phyloP scores from a whole-genome alignment of 306 rosid genomes.

The Castanospermum australe region DNA sequence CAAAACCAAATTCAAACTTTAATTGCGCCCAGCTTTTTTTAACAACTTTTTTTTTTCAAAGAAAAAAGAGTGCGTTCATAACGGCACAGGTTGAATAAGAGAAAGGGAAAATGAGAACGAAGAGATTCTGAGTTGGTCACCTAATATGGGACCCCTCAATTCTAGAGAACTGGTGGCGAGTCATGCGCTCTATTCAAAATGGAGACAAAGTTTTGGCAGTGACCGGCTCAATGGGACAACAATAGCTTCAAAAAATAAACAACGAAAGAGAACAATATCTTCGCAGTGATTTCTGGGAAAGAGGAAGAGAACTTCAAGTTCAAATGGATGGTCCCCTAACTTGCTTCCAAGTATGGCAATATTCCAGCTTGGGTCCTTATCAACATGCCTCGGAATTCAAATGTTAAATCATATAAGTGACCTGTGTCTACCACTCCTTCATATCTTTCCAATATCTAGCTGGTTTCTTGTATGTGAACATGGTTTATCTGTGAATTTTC shows the following conservation, averaged over 20 bases:
- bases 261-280: neutral
- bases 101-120: neutral
- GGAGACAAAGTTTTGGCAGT: constrained; percentile 9
- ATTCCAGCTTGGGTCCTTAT: constrained; percentile 14
- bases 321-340: constrained; percentile 35
- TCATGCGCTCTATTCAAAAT: neutral
- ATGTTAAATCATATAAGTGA: constrained; percentile 12
- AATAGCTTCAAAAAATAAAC: constrained; percentile 17
- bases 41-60: neutral
- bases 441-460: constrained; percentile 5
- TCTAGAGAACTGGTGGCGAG: constrained; percentile 18
- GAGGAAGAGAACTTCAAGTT: neutral
- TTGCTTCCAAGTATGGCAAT: constrained; percentile 38
- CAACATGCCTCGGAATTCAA: neutral
- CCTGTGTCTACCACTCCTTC: neutral
- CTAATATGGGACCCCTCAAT: constrained; percentile 5
- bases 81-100: no score
- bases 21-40: neutral
- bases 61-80: constrained; percentile 23
- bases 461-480: neutral
- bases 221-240: constrained; percentile 17
- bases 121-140: constrained; percentile 19
- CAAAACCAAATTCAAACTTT: constrained; percentile 25
- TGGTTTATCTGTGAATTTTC: neutral
- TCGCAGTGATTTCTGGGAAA: neutral